Evolutionary conservation across 768 basidiomycete genomes (phyloP), one percentile per base, ranked within the genome.

Genomic region (Kwoniella botswanensis): DNA sequence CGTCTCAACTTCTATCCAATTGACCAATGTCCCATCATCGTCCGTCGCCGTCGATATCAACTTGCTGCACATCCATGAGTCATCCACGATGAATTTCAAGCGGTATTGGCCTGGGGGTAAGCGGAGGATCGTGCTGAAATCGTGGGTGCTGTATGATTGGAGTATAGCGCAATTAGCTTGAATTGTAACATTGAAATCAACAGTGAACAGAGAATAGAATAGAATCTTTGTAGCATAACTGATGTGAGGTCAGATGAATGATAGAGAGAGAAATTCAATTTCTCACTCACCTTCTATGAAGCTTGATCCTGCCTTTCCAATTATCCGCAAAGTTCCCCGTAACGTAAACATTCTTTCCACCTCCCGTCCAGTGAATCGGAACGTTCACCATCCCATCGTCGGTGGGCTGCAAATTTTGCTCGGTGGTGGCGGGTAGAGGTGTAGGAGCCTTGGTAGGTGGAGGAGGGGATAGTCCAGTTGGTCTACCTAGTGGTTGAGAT

Each of bases 41-140:
- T 98, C 94, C 80, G 94, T 93, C 58, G 95, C 93, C 0, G 93
- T 93, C 26, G 91, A 90, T n/a, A 90, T 78, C 68, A 84, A 80
- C 75, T 84, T 84, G 13, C 85, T 85, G 64, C 85, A 88, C 71
- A 91, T 88, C 90, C 91, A 93, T 57, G 89, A 88, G 58, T 91
- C 92, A 82, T 98, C 96, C 71, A 98, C 92, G 74, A 98, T 88
- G 86, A 97, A 98, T 68, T 94, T 93, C 81, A 98, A 87, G 74
- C 94, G 92, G 80, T 98, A 94, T 0, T 94, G 94, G 17, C 96
- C 96, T 0, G 94, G 93, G 11, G 89, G 88, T 0, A 98, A 88
- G 4, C 86, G 77, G 29, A 90, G 84, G 9, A 82, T 74, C 10
- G 78, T 83, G 80, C 79, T 76, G 59, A 79, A 79, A 60, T 83